Conservation (phyloP, 1,284 basidiomycete genomes). For the Gomphus bonarii region DNA sequence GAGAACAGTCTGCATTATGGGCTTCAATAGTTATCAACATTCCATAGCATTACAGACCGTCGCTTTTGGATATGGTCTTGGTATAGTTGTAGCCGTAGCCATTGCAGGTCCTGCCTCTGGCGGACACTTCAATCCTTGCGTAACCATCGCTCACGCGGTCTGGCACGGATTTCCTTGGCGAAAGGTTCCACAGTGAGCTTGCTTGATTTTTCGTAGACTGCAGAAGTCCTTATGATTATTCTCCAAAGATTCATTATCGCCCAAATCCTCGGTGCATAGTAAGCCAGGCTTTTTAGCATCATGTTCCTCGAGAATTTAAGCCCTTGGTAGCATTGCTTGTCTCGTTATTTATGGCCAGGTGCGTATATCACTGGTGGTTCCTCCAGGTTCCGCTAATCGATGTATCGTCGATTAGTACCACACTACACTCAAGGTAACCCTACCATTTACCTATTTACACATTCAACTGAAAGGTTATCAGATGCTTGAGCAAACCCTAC, state of each 20-base stretch:
- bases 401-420: slow-evolving; percentile 1
- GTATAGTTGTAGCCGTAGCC: slow-evolving; percentile 49
- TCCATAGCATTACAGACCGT: slow-evolving; percentile 45
- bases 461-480: slow-evolving; percentile 10
- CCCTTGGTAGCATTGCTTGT: slow-evolving; percentile 4
- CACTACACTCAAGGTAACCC: slow-evolving; percentile 3
- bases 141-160: slow-evolving; percentile 44
- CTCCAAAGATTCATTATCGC: neutral
- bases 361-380: slow-evolving; percentile 12
- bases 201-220: neutral
- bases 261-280: slow-evolving; percentile 9
- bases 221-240: neutral
- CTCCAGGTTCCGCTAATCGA: neutral
- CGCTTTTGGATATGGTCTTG: slow-evolving; percentile 52
- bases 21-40: neutral
- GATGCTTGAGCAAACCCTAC: slow-evolving; percentile 33
- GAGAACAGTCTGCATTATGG: slow-evolving; percentile 18
- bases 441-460: neutral
- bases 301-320: neutral
- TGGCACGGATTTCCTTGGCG: slow-evolving; percentile 44
- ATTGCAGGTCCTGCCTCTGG: slow-evolving; percentile 46
- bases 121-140: slow-evolving; percentile 53
- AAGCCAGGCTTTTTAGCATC: neutral
- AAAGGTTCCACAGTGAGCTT: slow-evolving; percentile 30
- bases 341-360: slow-evolving; percentile 24